Evolutionary conservation across 2,329 filamentous ascomycete genomes (phyloP).

Genomic region (Aspergillus caelatus): DNA sequence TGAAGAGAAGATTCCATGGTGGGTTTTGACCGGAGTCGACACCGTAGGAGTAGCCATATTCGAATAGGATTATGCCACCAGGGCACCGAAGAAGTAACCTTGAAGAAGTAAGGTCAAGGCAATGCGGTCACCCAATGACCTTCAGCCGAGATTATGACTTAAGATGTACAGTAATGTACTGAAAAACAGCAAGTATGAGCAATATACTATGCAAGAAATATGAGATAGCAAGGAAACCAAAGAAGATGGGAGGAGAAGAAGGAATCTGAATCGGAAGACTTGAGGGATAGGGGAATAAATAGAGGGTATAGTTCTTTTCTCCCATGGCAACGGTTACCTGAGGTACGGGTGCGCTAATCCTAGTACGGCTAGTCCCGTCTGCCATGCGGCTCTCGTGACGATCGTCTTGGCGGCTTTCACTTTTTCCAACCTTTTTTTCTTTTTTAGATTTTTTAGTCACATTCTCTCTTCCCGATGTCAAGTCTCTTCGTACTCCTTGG

Average conservation of each 20-base stretch:
- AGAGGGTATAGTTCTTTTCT: constrained; percentile 36
- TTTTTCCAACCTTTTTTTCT: background rate
- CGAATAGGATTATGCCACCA: constrained; percentile 20
- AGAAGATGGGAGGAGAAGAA: constrained; percentile 26
- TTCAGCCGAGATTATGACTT: constrained; percentile 15
- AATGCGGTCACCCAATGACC: constrained; percentile 8
- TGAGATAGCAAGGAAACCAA: constrained; percentile 26
- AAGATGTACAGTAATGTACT: constrained; percentile 26
- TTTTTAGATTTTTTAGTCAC: background rate
- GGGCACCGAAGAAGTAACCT: background rate
- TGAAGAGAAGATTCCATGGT: constrained; percentile 86
- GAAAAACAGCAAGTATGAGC: constrained; percentile 25
- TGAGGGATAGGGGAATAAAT: constrained; percentile 40
- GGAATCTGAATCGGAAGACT: constrained; percentile 22
- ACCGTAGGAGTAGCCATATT: constrained; percentile 82
- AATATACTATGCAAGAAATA: constrained; percentile 37
- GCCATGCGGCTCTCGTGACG: constrained; percentile 47
- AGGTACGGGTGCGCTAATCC: constrained; percentile 35
- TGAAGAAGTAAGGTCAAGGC: background rate
- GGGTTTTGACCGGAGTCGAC: constrained; percentile 92
- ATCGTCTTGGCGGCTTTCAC: constrained; percentile 25
- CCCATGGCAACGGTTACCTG: constrained; percentile 46
- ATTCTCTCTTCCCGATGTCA: background rate
- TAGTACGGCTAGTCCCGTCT: constrained; percentile 50
- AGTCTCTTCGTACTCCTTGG: background rate